Conservation (phyloP, 768 basidiomycete genomes). For the Serendipita vermifera region DNA sequence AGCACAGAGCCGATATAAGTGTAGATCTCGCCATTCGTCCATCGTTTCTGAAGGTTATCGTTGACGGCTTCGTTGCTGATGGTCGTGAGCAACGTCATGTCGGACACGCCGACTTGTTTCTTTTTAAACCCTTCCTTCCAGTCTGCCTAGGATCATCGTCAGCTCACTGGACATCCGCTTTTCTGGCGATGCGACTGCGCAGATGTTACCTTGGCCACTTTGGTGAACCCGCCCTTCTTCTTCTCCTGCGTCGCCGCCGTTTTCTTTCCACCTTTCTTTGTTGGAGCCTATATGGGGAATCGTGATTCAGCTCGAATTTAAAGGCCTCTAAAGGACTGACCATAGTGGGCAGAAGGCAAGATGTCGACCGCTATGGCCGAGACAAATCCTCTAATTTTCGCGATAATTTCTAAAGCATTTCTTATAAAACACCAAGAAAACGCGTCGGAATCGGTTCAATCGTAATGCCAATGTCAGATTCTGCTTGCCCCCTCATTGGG, state of each 20-base stretch:
- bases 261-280: conserved; percentile 87
- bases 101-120: conserved; percentile 94
- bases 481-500: too few species aligned
- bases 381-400: too few species aligned
- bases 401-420: too few species aligned
- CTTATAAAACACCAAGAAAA: too few species aligned
- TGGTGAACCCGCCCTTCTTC: conserved; percentile 22
- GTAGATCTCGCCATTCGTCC: conserved; percentile 91
- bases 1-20: conserved; percentile 98
- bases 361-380: too few species aligned
- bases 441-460: too few species aligned
- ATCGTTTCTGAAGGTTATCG: conserved; percentile 93
- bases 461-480: too few species aligned
- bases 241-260: conserved; percentile 52
- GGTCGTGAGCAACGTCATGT: conserved; percentile 94
- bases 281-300: conserved; percentile 46
- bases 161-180: conserved; percentile 12
- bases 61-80: conserved; percentile 98
- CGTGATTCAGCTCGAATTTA: too few species aligned
- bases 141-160: conserved; percentile 54
- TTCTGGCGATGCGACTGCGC: conserved; percentile 35
- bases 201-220: conserved; percentile 40
- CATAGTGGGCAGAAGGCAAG: too few species aligned
- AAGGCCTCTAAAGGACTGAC: too few species aligned
- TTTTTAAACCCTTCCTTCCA: conserved; percentile 99